Evolutionary conservation across 768 basidiomycete species (phyloP).

Genomic region (Gelatoporia subvermispora): DNA sequence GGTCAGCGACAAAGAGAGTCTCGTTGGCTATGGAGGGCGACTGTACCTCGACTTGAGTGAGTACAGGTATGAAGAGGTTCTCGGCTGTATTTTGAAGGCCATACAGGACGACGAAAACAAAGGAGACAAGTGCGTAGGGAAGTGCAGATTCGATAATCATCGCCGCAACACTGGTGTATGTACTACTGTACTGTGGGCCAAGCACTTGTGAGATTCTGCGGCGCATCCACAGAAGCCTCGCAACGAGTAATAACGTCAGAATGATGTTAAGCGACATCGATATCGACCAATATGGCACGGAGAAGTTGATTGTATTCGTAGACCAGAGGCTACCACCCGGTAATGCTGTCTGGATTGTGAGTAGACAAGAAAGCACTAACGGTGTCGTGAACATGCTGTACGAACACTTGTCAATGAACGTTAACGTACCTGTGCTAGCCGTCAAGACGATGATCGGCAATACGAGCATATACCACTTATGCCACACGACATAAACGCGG

Average conservation of each 20-base stretch:
- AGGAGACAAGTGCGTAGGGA: slow-evolving; percentile 18
- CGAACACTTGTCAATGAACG: too few relatives aligned
- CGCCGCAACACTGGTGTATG: slow-evolving; percentile 18
- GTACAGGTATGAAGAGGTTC: slow-evolving; percentile 18
- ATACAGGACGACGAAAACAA: slow-evolving; percentile 21
- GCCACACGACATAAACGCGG: slow-evolving; percentile 18
- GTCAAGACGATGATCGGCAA: slow-evolving; percentile 11
- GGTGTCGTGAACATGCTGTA: neutral
- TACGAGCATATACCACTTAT: slow-evolving; percentile 10
- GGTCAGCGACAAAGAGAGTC: too few relatives aligned
- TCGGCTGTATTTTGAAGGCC: slow-evolving; percentile 11
- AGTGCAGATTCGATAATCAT: slow-evolving; percentile 24
- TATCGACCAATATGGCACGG: slow-evolving; percentile 19
- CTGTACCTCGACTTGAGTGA: slow-evolving; percentile 19
- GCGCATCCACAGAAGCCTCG: slow-evolving; percentile 19
- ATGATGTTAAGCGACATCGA: slow-evolving; percentile 18
- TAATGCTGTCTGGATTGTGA: slow-evolving; percentile 12
- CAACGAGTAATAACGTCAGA: slow-evolving; percentile 17
- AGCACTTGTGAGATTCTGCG: slow-evolving; percentile 16
- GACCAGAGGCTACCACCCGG: slow-evolving; percentile 11
- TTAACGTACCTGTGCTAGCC: slow-evolving; percentile 10
- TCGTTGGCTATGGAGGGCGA: too few relatives aligned
- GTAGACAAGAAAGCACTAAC: slow-evolving; percentile 14
- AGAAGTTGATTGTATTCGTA: slow-evolving; percentile 11
- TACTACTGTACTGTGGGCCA: slow-evolving; percentile 4